A percentile compares a stretch with the other conserved stretches of the same genome.
phyloP scores from a whole-genome alignment of 805 yeast species.

The Pichia insulana region DNA sequence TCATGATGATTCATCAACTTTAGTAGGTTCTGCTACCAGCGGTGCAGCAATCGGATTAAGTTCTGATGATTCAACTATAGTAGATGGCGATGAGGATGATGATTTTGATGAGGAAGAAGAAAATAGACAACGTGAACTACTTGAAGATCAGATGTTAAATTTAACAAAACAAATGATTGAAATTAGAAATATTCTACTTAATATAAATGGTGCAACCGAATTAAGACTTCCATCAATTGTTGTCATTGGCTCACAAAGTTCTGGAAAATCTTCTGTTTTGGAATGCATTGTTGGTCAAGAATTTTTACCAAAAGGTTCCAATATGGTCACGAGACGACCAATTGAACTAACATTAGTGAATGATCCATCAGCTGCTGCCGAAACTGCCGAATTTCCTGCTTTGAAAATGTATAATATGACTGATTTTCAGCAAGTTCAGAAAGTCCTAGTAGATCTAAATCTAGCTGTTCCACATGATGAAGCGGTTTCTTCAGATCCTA shows the following conservation, averaged over 20 bases:
- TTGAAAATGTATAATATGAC: conserved; percentile 72
- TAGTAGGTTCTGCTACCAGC: conserved; percentile 48
- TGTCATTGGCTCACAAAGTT: conserved; percentile 93
- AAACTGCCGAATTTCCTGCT: conserved; percentile 90
- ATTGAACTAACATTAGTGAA: conserved; percentile 89
- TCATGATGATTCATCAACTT: conserved; percentile 24
- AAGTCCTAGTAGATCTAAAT: conserved; percentile 77
- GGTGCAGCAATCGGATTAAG: conserved; percentile 38
- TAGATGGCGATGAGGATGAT: conserved; percentile 40
- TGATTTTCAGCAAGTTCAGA: conserved; percentile 83
- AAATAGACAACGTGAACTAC: conserved; percentile 39
- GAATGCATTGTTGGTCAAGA: conserved; percentile 98
- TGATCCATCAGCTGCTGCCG: conserved; percentile 70
- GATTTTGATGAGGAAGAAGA: conserved; percentile 38
- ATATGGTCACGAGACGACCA: conserved; percentile 98
- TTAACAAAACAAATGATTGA: conserved; percentile 96
- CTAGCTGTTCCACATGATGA: conserved; percentile 84
- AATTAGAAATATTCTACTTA: conserved; percentile 69
- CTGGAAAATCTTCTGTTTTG: conserved; percentile 93
- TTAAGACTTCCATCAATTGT: conserved; percentile 89
- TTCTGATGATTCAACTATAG: conserved; percentile 28
- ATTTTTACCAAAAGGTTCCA: conserved; percentile 91
- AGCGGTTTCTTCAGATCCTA: conserved; percentile 88
- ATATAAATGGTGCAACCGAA: conserved; percentile 64
- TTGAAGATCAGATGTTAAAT: conserved; percentile 76